Conservation (phyloP, 129 eudicot species). For the Flaveria brownii region DNA sequence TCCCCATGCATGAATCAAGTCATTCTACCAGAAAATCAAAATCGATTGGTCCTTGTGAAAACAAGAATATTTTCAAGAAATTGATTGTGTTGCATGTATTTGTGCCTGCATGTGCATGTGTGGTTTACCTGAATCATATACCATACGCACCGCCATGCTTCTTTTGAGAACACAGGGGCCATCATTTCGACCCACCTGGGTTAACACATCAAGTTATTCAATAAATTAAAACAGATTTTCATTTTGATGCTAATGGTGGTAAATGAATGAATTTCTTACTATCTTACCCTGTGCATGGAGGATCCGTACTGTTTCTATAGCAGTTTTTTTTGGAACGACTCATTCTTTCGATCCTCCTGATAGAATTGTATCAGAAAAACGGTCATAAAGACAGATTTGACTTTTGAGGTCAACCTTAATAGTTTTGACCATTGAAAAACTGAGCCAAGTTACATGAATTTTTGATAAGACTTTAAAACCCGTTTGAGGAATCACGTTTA, state of each 20-base stretch:
- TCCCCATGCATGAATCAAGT: conserved; percentile 92
- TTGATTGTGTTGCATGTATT: not conserved
- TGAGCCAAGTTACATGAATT: not conserved
- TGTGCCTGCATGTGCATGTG: not conserved
- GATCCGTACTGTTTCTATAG: conserved; percentile 64
- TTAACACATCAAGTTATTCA: not conserved
- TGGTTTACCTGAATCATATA: conserved; percentile 83
- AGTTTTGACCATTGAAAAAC: not conserved
- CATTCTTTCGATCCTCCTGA: conserved; percentile 61
- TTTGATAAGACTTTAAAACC: not conserved
- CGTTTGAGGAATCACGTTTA: too few species aligned
- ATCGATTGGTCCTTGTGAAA: not conserved
- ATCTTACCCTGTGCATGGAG: conserved; percentile 89
- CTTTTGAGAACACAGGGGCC: conserved; percentile 94
- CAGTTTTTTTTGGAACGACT: conserved; percentile 64
- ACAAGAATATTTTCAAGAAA: not conserved
- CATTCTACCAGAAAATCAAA: conserved; percentile 58
- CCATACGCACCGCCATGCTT: conserved; percentile 94
- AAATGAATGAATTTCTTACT: conserved; percentile 1
- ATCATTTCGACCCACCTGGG: conserved; percentile 89
- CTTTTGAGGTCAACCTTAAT: conserved; percentile 19
- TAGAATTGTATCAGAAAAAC: conserved; percentile 14
- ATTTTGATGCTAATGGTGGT: conserved; percentile 1
- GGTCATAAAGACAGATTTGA: conserved; percentile 7
- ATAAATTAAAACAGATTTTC: not conserved